Evolutionary conservation across 352 stramenopile species (phyloP), one percentile per base, ranked within the genome.

Genomic region (Globisporangium canariense): DNA sequence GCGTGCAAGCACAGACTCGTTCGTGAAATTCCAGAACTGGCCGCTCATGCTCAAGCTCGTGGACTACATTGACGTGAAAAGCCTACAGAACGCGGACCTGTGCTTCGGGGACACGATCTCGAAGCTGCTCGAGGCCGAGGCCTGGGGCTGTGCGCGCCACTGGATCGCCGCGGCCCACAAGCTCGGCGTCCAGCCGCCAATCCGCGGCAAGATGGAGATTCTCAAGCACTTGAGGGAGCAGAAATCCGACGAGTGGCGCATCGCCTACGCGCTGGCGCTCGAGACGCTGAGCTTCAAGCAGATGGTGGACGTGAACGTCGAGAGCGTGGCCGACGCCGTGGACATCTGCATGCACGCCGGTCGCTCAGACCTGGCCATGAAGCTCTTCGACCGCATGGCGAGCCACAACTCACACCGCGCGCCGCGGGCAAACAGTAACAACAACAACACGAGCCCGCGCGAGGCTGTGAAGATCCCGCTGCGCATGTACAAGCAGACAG

Each of bases 81-180:
- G n/a, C 3, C 74, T 91, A 40, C 60, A 77, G 40, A 89, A 86
- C 25, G 59, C 84, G 3, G 79, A 93, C 32, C 22, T 87, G 18
- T 88, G 79, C 64, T 73, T 88, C 34, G 84, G 86, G 28, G 79
- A 92, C 69, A 88, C 84, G 9, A 78, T 92, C 28, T 93, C 86
- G 10, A 93, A 93, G 70, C 64, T 94, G 49, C 72, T 94, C 5
- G 80, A 90, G 11, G 84, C 73, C 4, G 46, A 77, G 40, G 68
- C 76, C 10, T 93, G 82, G 81, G 54, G 45, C 16, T 20, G 76
- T 1, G 84, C 75, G n/a, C 77, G 81, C 18, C 54, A 83, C n/a
- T 90, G 82, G 77, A 72, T 93, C 40, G 62, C 76, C 32, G 64
- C 76, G 28, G 81, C 76, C 8, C 78, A 88, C 54, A 73, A 63